Base-by-base conservation (phyloP, 2,329 filamentous ascomycete species). In the Penicillium sp. region DNA sequence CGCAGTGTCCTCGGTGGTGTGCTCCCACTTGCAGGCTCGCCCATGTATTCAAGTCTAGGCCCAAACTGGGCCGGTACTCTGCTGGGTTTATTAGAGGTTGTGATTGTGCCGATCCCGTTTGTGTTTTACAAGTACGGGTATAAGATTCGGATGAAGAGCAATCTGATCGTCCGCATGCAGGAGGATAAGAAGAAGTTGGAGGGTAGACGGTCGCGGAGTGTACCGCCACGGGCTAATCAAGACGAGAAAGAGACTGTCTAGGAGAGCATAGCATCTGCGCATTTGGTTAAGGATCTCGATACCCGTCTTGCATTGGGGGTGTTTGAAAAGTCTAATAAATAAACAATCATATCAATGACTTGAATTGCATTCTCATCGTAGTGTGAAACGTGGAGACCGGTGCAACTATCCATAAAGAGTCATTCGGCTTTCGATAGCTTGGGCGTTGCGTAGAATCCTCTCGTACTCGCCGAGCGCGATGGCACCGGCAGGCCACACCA, bases 11-110 rank as follows among this genome's bases (percentile, higher is more conserved):
- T 89, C 37, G 87, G 86, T n/a, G 87, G 81, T n/a, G 75, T 79
- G 0, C 67, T 93, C 8, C 87, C 87, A 0, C 70, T 93, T 0
- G 84, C 84, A 2, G 86, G 84, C 0, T 74, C 83, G 0, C 71
- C 73, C 15, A 80, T 94, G 76, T 93, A 90, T 57, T 56, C 57
- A 1, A 67, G 69, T 0, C 67, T 94, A 7, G 80, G 82, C 0
- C 79, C 85, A 0, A 82, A 85, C 45, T 92, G 85, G 85, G 81
- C 84, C 0, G 84, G 83, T 0, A 89, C 84, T 0, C 66, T 92
- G 31, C 68, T 92, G 2, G 85, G 83, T 0, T 54, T 89, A 35
- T 65, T 93, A 2, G 84, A 90, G 52, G 76, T 86, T 1, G 67
- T 71, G 0, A 75, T 87, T 52, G 82, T 92, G 11, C 85, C 87